phyloP scores from a whole-genome alignment of 352 stramenopile genomes.

The Phytophthora pisi region DNA sequence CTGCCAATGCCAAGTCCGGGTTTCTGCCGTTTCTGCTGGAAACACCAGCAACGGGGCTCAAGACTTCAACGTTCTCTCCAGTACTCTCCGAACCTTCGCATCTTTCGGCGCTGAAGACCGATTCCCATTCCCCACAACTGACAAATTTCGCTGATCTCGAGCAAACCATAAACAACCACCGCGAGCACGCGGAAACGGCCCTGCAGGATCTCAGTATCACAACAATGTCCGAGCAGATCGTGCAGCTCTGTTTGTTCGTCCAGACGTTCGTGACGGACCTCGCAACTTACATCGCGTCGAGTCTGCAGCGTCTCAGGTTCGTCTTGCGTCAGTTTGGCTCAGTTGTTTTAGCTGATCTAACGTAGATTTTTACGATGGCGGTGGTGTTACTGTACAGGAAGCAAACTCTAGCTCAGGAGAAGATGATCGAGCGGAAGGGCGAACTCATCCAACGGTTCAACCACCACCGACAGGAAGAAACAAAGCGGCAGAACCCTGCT shows the following conservation, averaged over 20 bases:
- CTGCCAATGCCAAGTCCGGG: slow-evolving; percentile 1
- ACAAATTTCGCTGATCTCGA: slow-evolving; percentile 13
- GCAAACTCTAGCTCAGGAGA: slow-evolving; percentile 43
- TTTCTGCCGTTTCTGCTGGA: slow-evolving; percentile 39
- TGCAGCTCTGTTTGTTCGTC: slow-evolving; percentile 33
- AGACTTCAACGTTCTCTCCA: slow-evolving; percentile 18
- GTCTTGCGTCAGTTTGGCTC: slow-evolving; percentile 5
- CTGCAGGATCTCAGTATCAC: slow-evolving; percentile 15
- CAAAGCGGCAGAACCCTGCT: slow-evolving; percentile 43
- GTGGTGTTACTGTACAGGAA: slow-evolving; percentile 28
- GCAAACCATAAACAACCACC: slow-evolving; percentile 13
- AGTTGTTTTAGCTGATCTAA: not conserved
- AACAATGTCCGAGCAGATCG: slow-evolving; percentile 28
- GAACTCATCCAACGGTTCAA: slow-evolving; percentile 63
- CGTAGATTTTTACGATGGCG: slow-evolving; percentile 8
- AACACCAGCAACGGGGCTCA: slow-evolving; percentile 8
- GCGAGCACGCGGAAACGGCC: slow-evolving; percentile 19
- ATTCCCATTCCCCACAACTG: not conserved
- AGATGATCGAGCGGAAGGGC: slow-evolving; percentile 66
- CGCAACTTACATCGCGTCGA: slow-evolving; percentile 28
- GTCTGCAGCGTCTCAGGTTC: slow-evolving; percentile 33
- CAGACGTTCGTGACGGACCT: slow-evolving; percentile 35
- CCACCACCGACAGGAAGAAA: slow-evolving; percentile 59
- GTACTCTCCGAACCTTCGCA: slow-evolving; percentile 11
- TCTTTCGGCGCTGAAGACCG: not conserved